Percentiles rank a stretch among this genome's conserved stretches.
These are phyloP conservation scores for Suillus cothurnatus DNA, from an alignment of 768 basidiomycete species.

Conservation along the genomic window DNA sequence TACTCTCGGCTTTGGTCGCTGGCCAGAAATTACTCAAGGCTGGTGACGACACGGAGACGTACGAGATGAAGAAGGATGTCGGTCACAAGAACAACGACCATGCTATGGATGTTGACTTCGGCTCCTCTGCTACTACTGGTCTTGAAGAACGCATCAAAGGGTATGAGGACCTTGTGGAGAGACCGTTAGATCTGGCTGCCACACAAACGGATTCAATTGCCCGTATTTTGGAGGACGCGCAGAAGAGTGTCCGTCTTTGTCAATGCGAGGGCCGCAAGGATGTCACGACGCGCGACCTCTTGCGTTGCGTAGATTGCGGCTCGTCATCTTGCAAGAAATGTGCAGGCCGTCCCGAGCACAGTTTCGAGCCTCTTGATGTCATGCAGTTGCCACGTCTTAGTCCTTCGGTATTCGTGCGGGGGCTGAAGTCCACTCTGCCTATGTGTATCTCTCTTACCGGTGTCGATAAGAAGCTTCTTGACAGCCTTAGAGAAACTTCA, in stretches of 20 bases:
- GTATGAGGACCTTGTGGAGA: slow-evolving; percentile 64
- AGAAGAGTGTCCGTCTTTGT: slow-evolving; percentile 78
- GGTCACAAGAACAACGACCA: slow-evolving; percentile 36
- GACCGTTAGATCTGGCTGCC: slow-evolving; percentile 70
- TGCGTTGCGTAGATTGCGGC: slow-evolving; percentile 75
- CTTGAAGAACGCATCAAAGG: slow-evolving; percentile 64
- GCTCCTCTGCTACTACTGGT: slow-evolving; percentile 15
- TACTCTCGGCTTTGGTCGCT: slow-evolving; percentile 77
- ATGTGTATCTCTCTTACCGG: slow-evolving; percentile 74
- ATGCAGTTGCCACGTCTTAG: slow-evolving; percentile 57
- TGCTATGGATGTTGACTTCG: slow-evolving; percentile 52
- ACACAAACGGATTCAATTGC: slow-evolving; percentile 48
- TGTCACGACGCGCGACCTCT: slow-evolving; percentile 67
- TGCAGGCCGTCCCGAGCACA: slow-evolving; percentile 90
- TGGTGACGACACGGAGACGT: slow-evolving; percentile 65
- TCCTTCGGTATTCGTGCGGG: slow-evolving; percentile 74
- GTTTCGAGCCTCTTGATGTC: slow-evolving; percentile 58
- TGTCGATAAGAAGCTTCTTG: slow-evolving; percentile 54
- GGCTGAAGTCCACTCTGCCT: slow-evolving; percentile 78
- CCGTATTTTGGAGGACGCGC: slow-evolving; percentile 63
- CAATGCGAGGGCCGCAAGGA: slow-evolving; percentile 87
- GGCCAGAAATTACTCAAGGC: slow-evolving; percentile 66
- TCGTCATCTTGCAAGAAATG: slow-evolving; percentile 83
- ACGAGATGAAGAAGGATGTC: slow-evolving; percentile 62
- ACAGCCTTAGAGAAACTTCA: slow-evolving; percentile 45